These are phyloP conservation scores for Shiraia sp. DNA, from an alignment of 2,329 filamentous ascomycete species.

Conservation along the genomic window DNA sequence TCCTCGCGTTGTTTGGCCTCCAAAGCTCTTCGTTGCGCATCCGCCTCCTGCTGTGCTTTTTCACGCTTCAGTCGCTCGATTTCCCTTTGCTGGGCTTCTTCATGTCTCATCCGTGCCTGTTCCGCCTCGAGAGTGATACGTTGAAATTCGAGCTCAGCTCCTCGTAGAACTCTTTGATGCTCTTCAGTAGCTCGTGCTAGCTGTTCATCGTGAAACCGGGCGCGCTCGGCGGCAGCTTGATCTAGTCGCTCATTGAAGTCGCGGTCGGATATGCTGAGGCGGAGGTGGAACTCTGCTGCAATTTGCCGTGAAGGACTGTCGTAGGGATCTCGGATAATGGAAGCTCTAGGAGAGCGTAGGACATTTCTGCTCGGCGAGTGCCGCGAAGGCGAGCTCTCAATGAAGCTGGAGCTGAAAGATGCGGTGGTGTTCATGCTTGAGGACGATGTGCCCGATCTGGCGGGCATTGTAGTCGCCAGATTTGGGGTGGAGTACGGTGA, in stretches of 20 bases:
- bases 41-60: slow-evolving; percentile 48
- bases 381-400: slow-evolving; percentile 34
- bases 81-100: slow-evolving; percentile 42
- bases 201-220: slow-evolving; percentile 66
- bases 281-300: slow-evolving; percentile 47
- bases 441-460: slow-evolving; percentile 38
- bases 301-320: slow-evolving; percentile 43
- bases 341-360: slow-evolving; percentile 25
- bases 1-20: slow-evolving; percentile 42
- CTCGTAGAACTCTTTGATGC: slow-evolving; percentile 66
- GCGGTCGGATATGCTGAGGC: slow-evolving; percentile 48
- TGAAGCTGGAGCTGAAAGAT: slow-evolving; percentile 37
- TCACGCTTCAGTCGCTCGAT: slow-evolving; percentile 49
- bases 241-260: slow-evolving; percentile 64
- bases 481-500: slow-evolving; percentile 5
- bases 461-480: slow-evolving; percentile 27
- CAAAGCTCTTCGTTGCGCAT: slow-evolving; percentile 36
- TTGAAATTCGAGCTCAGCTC: slow-evolving; percentile 58
- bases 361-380: slow-evolving; percentile 37
- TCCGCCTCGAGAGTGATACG: slow-evolving; percentile 52
- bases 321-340: slow-evolving; percentile 25
- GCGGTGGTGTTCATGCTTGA: slow-evolving; percentile 40
- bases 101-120: slow-evolving; percentile 34
- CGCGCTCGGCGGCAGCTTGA: slow-evolving; percentile 63
- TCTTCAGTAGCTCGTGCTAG: slow-evolving; percentile 67